phyloP scores from a whole-genome alignment of 2,329 filamentous ascomycete genomes.

The Pyrenochaeta sp. region DNA sequence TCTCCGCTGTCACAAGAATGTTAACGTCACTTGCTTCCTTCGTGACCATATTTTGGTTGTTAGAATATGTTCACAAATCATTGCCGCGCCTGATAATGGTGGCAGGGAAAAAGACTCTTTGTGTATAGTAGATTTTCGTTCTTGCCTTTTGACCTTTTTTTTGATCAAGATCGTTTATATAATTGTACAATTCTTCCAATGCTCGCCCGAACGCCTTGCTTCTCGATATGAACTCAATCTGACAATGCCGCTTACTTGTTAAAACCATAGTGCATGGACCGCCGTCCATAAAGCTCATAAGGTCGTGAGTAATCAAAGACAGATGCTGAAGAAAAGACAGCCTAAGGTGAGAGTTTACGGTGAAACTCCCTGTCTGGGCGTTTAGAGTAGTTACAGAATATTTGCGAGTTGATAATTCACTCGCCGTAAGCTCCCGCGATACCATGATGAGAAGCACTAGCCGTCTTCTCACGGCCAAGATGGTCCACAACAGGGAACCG shows the following conservation, averaged over 20 bases:
- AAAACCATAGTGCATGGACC: not conserved
- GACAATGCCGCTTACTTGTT: not conserved
- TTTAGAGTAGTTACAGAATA: no score
- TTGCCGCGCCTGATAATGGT: no score
- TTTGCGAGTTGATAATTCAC: slow-evolving; percentile 13
- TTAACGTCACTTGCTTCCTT: no score
- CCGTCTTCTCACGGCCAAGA: slow-evolving; percentile 50
- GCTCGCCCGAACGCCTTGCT: slow-evolving; percentile 4
- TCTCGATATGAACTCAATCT: not conserved
- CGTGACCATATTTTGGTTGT: no score
- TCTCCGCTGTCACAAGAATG: not conserved
- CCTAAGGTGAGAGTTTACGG: no score
- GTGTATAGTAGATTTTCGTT: not conserved
- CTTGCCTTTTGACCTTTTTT: not conserved
- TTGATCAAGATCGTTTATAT: not conserved
- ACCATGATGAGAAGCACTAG: slow-evolving; percentile 43
- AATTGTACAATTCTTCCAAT: not conserved
- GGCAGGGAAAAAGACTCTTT: no score
- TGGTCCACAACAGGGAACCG: slow-evolving; percentile 69
- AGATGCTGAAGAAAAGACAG: not conserved
- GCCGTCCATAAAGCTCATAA: not conserved
- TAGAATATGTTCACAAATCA: no score
- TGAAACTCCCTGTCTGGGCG: no score
- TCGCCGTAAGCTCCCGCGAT: slow-evolving; percentile 47
- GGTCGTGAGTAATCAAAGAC: not conserved